Conservation (phyloP, 192 early-diverging fungal genomes). For the Coemansia sp. region DNA sequence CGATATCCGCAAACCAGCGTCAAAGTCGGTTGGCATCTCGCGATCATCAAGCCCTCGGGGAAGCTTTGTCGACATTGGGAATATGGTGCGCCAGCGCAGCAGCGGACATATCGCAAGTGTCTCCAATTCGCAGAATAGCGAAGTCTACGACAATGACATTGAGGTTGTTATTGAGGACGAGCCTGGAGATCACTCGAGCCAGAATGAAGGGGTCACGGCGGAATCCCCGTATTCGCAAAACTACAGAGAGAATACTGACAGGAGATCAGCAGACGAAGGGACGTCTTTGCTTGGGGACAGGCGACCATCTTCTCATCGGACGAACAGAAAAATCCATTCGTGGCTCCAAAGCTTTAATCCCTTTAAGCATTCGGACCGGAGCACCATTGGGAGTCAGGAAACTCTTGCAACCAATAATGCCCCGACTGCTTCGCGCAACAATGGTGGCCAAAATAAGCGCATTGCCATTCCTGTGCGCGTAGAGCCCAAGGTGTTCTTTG, state of each 20-base stretch:
- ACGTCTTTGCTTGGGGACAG: constrained; percentile 31
- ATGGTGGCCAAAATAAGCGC: constrained; percentile 50
- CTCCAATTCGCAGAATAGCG: constrained; percentile 28
- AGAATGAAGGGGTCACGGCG: constrained; percentile 22
- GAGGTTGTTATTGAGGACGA: constrained; percentile 40
- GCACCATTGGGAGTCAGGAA: constrained; percentile 7
- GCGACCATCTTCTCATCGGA: not conserved
- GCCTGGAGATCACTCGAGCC: constrained; percentile 39
- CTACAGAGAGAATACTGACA: constrained; percentile 12
- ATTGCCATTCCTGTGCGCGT: constrained; percentile 74
- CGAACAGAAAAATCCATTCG: constrained; percentile 2
- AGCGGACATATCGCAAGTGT: constrained; percentile 13
- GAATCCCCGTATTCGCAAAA: constrained; percentile 27
- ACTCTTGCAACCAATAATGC: constrained; percentile 9
- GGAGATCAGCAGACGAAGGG: constrained; percentile 18
- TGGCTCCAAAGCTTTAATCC: constrained; percentile 43
- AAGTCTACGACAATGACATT: constrained; percentile 27
- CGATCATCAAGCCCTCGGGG: constrained; percentile 42
- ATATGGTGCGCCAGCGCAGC: constrained; percentile 23
- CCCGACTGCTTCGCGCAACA: constrained; percentile 17
- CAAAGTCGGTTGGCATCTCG: constrained; percentile 56
- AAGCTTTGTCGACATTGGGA: constrained; percentile 42
- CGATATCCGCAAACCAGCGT: constrained; percentile 82
- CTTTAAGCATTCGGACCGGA: constrained; percentile 7
- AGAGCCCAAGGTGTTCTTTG: constrained; percentile 94